A percentile compares a stretch with the other conserved stretches of the same genome.
These are phyloP conservation scores for Mycena vulgaris DNA, from an alignment of 768 basidiomycete species.

Conservation along the genomic window DNA sequence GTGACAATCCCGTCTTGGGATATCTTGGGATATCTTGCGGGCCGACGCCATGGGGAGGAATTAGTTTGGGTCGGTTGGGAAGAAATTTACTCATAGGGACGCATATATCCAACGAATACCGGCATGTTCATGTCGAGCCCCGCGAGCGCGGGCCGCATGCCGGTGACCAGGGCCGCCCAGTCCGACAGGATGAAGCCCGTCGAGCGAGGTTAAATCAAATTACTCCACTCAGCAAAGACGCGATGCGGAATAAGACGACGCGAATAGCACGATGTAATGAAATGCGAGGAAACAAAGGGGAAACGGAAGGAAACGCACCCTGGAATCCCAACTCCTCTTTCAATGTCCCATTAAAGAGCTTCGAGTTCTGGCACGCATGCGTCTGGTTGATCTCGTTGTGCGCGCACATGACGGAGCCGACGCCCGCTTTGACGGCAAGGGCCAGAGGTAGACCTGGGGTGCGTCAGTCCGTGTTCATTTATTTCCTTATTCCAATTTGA, in stretches of 20 bases:
- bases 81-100: neutral
- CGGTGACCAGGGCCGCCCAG: conserved; percentile 61
- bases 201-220: no score
- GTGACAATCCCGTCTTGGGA: no score
- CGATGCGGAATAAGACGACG: neutral
- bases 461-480: no score
- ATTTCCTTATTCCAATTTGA: no score
- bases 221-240: no score
- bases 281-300: neutral
- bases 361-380: conserved; percentile 62
- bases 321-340: conserved; percentile 67
- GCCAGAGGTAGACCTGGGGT: conserved; percentile 42
- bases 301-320: conserved; percentile 43
- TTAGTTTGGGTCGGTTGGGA: neutral
- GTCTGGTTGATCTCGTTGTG: conserved; percentile 58
- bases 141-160: conserved; percentile 36
- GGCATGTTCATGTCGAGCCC: conserved; percentile 42
- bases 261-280: neutral
- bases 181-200: conserved; percentile 50
- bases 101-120: conserved; percentile 54
- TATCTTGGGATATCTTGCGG: conserved; percentile 26
- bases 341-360: conserved; percentile 58
- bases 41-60: conserved; percentile 15
- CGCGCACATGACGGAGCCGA: conserved; percentile 49
- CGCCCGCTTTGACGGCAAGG: conserved; percentile 52